Percentiles rank a stretch among this genome's conserved stretches.
Conservation (phyloP, 1,284 basidiomycete species). For the Trametes hirsuta region DNA sequence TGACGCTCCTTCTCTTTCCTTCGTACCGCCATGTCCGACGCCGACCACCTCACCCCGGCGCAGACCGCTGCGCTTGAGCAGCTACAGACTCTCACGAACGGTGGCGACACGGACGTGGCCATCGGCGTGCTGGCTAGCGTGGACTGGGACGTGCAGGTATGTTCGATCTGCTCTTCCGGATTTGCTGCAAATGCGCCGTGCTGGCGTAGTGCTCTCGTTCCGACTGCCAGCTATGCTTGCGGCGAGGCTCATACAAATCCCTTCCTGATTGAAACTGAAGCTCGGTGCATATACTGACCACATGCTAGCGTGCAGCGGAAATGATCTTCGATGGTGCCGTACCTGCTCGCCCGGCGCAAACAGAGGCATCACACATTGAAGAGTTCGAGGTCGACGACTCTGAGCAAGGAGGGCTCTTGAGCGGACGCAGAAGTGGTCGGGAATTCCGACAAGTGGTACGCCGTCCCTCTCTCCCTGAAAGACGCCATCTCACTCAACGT, state of each 20-base stretch:
- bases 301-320: conserved; percentile 57
- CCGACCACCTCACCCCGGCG: conserved; percentile 38
- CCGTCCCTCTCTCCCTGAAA: not conserved
- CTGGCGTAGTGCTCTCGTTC: not conserved
- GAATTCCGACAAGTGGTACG: conserved; percentile 30
- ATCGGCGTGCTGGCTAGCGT: conserved; percentile 61
- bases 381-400: conserved; percentile 60
- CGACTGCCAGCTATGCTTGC: not conserved
- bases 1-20: conserved; percentile 18
- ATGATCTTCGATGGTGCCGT: conserved; percentile 54
- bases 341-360: conserved; percentile 24
- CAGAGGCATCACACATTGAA: conserved; percentile 33
- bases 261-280: not conserved
- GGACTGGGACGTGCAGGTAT: conserved; percentile 71
- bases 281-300: not conserved
- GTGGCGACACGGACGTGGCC: conserved; percentile 59
- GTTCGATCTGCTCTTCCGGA: not conserved
- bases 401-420: conserved; percentile 39
- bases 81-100: conserved; percentile 59
- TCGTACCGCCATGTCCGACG: conserved; percentile 18
- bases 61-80: conserved; percentile 57
- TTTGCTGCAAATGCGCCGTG: not conserved
- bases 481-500: not conserved
- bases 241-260: too few relatives aligned
- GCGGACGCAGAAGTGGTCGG: conserved; percentile 22